Conservation (phyloP, 2,329 filamentous ascomycete genomes). For the Cladosporium sp. region DNA sequence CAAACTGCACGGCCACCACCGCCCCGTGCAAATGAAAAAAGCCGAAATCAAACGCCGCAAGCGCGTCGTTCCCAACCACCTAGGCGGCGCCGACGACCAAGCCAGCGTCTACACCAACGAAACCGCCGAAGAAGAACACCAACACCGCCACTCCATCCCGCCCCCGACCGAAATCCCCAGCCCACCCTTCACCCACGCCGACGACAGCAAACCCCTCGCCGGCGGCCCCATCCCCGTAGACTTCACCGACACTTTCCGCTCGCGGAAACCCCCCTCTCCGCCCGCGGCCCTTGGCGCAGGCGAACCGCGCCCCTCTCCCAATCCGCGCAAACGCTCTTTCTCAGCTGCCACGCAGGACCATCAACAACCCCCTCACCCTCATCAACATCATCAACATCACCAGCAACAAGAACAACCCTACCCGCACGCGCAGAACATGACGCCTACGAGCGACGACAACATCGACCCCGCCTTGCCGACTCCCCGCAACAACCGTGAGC, state of each 20-base stretch:
- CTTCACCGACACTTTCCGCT: constrained; percentile 31
- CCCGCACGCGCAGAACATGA: constrained; percentile 21
- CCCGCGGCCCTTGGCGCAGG: no score
- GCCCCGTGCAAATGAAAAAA: constrained; percentile 98
- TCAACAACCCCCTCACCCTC: no score
- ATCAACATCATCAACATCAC: no score
- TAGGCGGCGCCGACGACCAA: constrained; percentile 33
- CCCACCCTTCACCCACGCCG: constrained; percentile 6
- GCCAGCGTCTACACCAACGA: constrained; percentile 4
- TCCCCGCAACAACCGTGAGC: constrained; percentile 19
- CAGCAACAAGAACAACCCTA: no score
- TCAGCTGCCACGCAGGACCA: constrained; percentile 39
- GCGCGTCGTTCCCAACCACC: constrained; percentile 78
- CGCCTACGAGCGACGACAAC: constrained; percentile 14
- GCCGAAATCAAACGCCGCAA: constrained; percentile 94
- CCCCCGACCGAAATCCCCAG: constrained; percentile 1
- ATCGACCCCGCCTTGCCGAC: constrained; percentile 35
- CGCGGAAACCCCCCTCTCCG: constrained; percentile 9
- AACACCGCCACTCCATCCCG: constrained; percentile 7
- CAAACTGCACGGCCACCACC: constrained; percentile 89
- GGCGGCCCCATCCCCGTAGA: constrained; percentile 32
- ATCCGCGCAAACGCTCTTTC: constrained; percentile 61
- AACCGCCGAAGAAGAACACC: constrained; percentile 4
- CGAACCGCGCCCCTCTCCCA: constrained; percentile 19
- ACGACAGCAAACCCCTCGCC: constrained; percentile 1